These are phyloP conservation scores for Clarireedia paspali DNA, from an alignment of 2,329 filamentous ascomycete genomes.

Conservation along the genomic window DNA sequence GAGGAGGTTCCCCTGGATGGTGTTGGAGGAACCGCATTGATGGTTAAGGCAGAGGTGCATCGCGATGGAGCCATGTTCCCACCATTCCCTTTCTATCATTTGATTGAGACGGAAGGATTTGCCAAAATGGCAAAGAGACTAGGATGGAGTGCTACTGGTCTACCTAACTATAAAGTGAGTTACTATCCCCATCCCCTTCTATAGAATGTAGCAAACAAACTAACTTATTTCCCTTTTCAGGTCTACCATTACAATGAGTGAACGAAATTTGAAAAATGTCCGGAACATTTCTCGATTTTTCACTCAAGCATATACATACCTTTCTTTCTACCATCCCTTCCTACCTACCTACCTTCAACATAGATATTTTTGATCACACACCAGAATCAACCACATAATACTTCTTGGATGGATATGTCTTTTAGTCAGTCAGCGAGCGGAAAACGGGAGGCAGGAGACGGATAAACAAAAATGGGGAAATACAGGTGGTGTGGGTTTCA, in stretches of 20 bases:
- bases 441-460: background rate
- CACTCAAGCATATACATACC: background rate
- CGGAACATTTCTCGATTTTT: constrained; percentile 3
- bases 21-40: constrained; percentile 82
- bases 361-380: constrained; percentile 5
- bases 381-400: background rate
- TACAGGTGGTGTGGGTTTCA: background rate
- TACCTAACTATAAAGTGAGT: constrained; percentile 90
- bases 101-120: constrained; percentile 97
- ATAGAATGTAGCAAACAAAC: background rate
- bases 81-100: constrained; percentile 88
- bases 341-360: background rate
- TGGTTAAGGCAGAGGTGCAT: constrained; percentile 96
- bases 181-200: constrained; percentile 21
- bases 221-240: constrained; percentile 35
- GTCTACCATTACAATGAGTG: constrained; percentile 89
- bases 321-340: background rate
- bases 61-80: constrained; percentile 98
- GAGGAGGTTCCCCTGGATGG: constrained; percentile 75
- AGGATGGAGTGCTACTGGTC: constrained; percentile 77
- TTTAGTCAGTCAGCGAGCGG: background rate
- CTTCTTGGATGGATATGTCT: background rate
- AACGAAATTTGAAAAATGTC: constrained; percentile 16
- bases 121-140: constrained; percentile 91
- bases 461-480: background rate